These are phyloP conservation scores for Hymenoscyphus salicellus DNA, from an alignment of 2,329 filamentous ascomycete species.

Conservation along the genomic window DNA sequence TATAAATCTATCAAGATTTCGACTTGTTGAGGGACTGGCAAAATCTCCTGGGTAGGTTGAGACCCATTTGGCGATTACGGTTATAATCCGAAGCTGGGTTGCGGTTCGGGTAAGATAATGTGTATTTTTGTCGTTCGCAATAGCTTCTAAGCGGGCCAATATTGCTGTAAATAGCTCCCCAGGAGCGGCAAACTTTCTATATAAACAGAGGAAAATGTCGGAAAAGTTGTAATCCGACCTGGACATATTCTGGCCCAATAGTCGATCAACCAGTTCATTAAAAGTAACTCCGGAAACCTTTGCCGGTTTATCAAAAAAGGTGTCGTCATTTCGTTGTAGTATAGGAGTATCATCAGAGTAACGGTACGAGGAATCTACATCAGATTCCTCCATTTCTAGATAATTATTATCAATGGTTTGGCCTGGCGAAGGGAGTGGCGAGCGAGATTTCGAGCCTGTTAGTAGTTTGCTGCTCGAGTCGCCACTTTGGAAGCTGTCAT, in stretches of 20 bases:
- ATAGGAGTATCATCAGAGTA: slow-evolving; percentile 67
- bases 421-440: slow-evolving; percentile 24
- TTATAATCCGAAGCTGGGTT: slow-evolving; percentile 78
- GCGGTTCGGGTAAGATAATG: slow-evolving; percentile 74
- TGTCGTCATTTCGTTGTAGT: slow-evolving; percentile 64
- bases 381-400: slow-evolving; percentile 58
- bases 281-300: slow-evolving; percentile 55
- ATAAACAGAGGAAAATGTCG: slow-evolving; percentile 85
- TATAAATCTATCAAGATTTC: slow-evolving; percentile 72
- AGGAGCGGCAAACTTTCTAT: slow-evolving; percentile 88
- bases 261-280: slow-evolving; percentile 79
- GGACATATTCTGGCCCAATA: slow-evolving; percentile 77
- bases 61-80: slow-evolving; percentile 85
- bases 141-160: slow-evolving; percentile 68
- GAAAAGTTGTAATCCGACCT: slow-evolving; percentile 87
- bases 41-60: slow-evolving; percentile 90
- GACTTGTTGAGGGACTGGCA: slow-evolving; percentile 70
- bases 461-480: slow-evolving; percentile 20
- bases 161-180: slow-evolving; percentile 74
- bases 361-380: slow-evolving; percentile 61
- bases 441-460: slow-evolving; percentile 19
- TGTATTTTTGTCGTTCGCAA: slow-evolving; percentile 63
- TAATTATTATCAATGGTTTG: slow-evolving; percentile 28
- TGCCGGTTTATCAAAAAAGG: slow-evolving; percentile 50
- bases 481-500: slow-evolving; percentile 26